These are phyloP conservation scores for Clavispora asparagi DNA, from an alignment of 805 yeast species.

Conservation along the genomic window DNA sequence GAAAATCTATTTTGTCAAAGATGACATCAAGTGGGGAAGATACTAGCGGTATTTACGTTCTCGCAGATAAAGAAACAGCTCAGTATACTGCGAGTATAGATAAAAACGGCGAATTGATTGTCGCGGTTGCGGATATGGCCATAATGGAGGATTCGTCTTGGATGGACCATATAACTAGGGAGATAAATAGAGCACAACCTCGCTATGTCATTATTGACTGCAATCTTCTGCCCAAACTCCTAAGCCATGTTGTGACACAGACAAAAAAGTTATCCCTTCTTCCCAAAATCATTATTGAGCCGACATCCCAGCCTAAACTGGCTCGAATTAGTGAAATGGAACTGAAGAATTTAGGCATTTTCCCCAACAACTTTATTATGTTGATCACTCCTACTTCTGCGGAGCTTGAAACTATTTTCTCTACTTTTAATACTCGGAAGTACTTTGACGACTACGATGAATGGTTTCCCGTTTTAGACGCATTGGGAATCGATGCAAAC, in stretches of 20 bases:
- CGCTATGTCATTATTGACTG: conserved; percentile 58
- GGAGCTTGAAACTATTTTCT: conserved; percentile 56
- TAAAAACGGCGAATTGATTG: conserved; percentile 52
- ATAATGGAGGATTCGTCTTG: conserved; percentile 48
- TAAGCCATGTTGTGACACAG: conserved; percentile 15
- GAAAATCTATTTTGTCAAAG: conserved; percentile 31
- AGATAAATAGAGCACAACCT: conserved; percentile 32
- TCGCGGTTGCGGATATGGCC: conserved; percentile 86
- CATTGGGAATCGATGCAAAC: conserved; percentile 43
- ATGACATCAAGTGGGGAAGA: conserved; percentile 25
- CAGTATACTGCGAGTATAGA: conserved; percentile 71
- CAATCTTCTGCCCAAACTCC: conserved; percentile 48
- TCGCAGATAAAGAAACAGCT: conserved; percentile 42
- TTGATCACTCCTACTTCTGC: conserved; percentile 64
- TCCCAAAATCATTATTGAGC: conserved; percentile 55
- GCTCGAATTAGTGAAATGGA: conserved; percentile 36
- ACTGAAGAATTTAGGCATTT: conserved; percentile 29
- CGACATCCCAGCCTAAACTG: conserved; percentile 70
- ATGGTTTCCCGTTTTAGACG: conserved; percentile 76
- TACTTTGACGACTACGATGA: conserved; percentile 46
- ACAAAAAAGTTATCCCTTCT: conserved; percentile 5
- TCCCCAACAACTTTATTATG: conserved; percentile 42
- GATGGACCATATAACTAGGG: conserved; percentile 29
- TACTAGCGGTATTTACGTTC: conserved; percentile 35
- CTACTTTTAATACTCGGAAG: conserved; percentile 37